Percentiles rank a stretch among this genome's conserved stretches.
phyloP scores from a whole-genome alignment of 2,329 filamentous ascomycete species.

The Boeremia exigua region DNA sequence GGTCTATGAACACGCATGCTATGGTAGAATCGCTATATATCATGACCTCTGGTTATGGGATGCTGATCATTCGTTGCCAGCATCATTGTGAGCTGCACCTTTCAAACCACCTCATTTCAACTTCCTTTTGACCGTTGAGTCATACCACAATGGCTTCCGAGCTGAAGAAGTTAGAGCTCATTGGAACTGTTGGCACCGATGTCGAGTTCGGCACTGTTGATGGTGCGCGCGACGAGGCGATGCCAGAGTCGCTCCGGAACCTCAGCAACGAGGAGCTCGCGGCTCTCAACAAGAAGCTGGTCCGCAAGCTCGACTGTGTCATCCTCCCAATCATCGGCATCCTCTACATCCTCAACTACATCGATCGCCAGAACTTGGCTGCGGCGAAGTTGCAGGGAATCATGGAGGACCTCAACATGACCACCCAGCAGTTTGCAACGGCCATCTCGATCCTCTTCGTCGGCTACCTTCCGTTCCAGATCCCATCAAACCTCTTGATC shows the following conservation, averaged over 20 bases:
- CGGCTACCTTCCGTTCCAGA: conserved; percentile 39
- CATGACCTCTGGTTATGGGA: conserved; percentile 2
- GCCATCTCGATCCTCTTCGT: conserved; percentile 63
- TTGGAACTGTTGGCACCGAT: conserved; percentile 9
- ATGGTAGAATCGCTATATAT: conserved; percentile 9
- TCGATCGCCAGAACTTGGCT: conserved; percentile 29
- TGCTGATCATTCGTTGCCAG: conserved; percentile 10
- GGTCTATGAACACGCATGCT: neutral
- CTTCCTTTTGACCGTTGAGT: neutral
- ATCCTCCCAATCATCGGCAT: conserved; percentile 28
- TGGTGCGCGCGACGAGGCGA: conserved; percentile 1
- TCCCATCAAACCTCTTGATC: conserved; percentile 29
- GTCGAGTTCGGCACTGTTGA: conserved; percentile 11
- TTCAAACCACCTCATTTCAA: neutral
- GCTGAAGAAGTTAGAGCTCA: conserved; percentile 10
- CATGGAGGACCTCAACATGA: conserved; percentile 29
- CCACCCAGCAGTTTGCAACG: conserved; percentile 27
- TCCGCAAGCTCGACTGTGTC: conserved; percentile 25
- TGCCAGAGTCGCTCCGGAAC: conserved; percentile 23
- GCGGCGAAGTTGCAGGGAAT: conserved; percentile 29
- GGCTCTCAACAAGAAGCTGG: conserved; percentile 23
- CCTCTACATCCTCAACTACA: conserved; percentile 30
- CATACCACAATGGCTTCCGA: conserved; percentile 10
- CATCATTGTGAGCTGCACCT: conserved; percentile 2
- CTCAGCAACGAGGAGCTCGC: conserved; percentile 25